Evolutionary conservation across 768 basidiomycete genomes (phyloP), one percentile per base, ranked within the genome.

Genomic region (Hydnomerulius pinastri): DNA sequence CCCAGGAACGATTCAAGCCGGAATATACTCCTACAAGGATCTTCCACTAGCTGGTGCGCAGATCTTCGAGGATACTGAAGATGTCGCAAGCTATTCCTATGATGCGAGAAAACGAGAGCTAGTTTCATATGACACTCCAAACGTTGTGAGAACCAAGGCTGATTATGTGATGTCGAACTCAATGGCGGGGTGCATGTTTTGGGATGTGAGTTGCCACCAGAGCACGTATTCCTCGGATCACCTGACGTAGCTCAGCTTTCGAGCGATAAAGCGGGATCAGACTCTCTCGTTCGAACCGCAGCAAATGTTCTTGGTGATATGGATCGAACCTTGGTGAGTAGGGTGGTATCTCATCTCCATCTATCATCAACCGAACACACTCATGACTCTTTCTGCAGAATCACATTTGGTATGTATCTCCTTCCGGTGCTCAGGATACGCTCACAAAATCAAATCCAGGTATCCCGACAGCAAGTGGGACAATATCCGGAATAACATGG

Each of bases 51-150:
- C 79, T 17, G 81, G 80, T 13, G 79, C 85, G 5, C 65, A 77
- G 46, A 79, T 90, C 35, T 78, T 74, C 60, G 82, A 90, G 64
- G 87, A 92, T 63, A 69, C 74, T 4, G 78, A 74, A 4, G 81
- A 87, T 50, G 81, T 90, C n/a, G 77, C 86, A 10, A 84, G 84
- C 55, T 92, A 90, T 66, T 86, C 86, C 11, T 92, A 90, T 67
- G 82, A 92, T 64, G 62, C 81, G 4, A 55, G 71, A n/a, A 86
- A 76, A 58, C 68, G 71, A 49, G 86, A 89, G 60, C 75, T 91
- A 21, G 83, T 92, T 27, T 84, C 82, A 4, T 91, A 90, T 66
- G 91, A 93, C 62, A 83, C 80, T 0, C 87, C 87, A 15, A 71
- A 81, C 55, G 83, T 90, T 57, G 81, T 79, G 45, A 74, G 67